These are phyloP conservation scores for Brassica rapa DNA, from an alignment of 345 rosid genomes.

Conservation along the genomic window DNA sequence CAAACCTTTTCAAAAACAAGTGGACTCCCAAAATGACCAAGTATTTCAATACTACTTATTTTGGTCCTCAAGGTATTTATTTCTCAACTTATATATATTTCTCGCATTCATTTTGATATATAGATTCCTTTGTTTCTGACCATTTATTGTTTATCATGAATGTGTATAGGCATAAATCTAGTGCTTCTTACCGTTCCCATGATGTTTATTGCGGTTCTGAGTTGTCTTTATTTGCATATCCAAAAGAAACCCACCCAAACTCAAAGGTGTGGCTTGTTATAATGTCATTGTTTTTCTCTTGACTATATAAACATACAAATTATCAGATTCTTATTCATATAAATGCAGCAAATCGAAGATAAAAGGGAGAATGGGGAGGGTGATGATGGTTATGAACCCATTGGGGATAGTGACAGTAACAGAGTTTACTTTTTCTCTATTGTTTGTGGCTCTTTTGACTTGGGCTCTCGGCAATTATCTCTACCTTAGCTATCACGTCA, in stretches of 20 bases:
- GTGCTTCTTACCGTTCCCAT: slow-evolving; percentile 63
- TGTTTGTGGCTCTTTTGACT: slow-evolving; percentile 57
- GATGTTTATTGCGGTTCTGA: slow-evolving; percentile 59
- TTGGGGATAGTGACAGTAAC: slow-evolving; percentile 57
- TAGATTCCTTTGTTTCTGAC: neutral
- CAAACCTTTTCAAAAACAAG: slow-evolving; percentile 40
- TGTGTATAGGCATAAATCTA: slow-evolving; percentile 54
- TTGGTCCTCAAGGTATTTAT: slow-evolving; percentile 55
- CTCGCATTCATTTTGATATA: neutral
- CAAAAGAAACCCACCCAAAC: slow-evolving; percentile 38
- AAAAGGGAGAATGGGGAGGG: slow-evolving; percentile 36
- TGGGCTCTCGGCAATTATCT: slow-evolving; percentile 48
- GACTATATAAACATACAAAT: neutral
- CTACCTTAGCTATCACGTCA: slow-evolving; percentile 45
- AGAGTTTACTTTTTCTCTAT: slow-evolving; percentile 51
- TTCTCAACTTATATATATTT: neutral
- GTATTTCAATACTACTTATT: slow-evolving; percentile 55
- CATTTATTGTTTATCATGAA: neutral
- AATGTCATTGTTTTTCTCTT: neutral
- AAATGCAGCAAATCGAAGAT: slow-evolving; percentile 17
- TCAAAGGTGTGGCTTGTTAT: slow-evolving; percentile 24
- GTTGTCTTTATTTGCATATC: slow-evolving; percentile 63
- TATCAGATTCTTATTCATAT: neutral
- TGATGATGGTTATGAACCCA: slow-evolving; percentile 61
- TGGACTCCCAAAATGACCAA: slow-evolving; percentile 51